Evolutionary conservation across 768 basidiomycete genomes (phyloP).

Genomic region (Podaxis pistillaris): DNA sequence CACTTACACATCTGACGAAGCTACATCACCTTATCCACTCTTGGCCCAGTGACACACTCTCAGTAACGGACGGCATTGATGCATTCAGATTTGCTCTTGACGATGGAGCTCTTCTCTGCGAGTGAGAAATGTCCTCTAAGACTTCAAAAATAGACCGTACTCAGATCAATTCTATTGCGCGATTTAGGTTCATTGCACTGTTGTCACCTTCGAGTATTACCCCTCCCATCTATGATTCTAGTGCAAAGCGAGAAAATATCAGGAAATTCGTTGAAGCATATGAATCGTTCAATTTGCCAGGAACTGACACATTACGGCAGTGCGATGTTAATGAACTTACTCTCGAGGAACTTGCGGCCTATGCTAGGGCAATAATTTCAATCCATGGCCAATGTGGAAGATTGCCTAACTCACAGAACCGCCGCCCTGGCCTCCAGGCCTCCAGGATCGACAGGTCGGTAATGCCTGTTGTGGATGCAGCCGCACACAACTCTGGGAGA

Average conservation of each 20-base stretch:
- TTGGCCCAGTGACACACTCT: no score
- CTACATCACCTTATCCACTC: no score
- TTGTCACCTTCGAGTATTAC: no score
- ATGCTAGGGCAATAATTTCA: background rate
- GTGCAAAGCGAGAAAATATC: background rate
- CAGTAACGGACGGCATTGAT: no score
- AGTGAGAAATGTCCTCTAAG: no score
- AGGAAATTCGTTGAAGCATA: background rate
- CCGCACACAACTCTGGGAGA: background rate
- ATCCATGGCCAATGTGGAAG: background rate
- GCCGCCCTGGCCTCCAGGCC: background rate
- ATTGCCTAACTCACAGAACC: background rate
- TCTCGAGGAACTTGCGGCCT: background rate
- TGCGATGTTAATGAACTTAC: background rate
- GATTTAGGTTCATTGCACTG: no score
- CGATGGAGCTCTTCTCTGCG: no score
- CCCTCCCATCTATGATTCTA: no score
- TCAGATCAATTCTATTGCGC: no score
- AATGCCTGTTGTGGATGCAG: background rate
- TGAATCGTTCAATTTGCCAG: background rate
- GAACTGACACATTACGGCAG: background rate
- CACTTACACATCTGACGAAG: no score
- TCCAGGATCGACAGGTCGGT: background rate
- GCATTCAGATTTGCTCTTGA: no score
- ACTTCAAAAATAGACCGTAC: no score